phyloP scores from a whole-genome alignment of 148 eudicot genomes.

The Nepenthes mirabilis region DNA sequence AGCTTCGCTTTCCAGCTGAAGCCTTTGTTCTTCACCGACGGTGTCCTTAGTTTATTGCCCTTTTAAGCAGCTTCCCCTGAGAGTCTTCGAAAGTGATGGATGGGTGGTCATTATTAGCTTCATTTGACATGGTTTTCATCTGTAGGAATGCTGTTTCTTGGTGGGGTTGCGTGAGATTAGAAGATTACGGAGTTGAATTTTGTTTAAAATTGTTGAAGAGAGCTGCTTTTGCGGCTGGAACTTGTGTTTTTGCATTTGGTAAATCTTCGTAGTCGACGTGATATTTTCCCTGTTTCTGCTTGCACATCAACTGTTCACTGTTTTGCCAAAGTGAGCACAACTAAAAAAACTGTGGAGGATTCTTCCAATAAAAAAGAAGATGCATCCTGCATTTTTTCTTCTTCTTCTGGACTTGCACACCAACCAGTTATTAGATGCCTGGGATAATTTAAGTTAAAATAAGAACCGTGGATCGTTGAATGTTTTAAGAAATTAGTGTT shows the following conservation, averaged over 20 bases:
- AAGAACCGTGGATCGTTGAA: too few species aligned
- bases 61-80: too few species aligned
- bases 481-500: background rate
- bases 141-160: constrained; percentile 14
- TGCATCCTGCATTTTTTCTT: background rate
- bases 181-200: constrained; percentile 9
- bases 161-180: constrained; percentile 12
- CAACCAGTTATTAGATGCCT: too few species aligned
- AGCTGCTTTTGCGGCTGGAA: constrained; percentile 20
- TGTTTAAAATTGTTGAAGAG: constrained; percentile 18
- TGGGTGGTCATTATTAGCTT: background rate
- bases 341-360: background rate
- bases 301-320: background rate
- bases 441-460: too few species aligned
- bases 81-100: too few species aligned
- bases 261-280: constrained; percentile 3
- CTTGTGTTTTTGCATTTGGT: constrained; percentile 55
- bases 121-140: constrained; percentile 13
- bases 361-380: background rate
- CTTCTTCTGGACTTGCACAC: background rate
- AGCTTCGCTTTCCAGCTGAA: too few species aligned
- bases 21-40: too few species aligned
- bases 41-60: too few species aligned
- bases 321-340: background rate
- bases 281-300: background rate